Percentiles rank a stretch among this genome's conserved stretches.
Evolutionary conservation across 1,284 basidiomycete genomes (phyloP).

Genomic region (Serendipita sp.): DNA sequence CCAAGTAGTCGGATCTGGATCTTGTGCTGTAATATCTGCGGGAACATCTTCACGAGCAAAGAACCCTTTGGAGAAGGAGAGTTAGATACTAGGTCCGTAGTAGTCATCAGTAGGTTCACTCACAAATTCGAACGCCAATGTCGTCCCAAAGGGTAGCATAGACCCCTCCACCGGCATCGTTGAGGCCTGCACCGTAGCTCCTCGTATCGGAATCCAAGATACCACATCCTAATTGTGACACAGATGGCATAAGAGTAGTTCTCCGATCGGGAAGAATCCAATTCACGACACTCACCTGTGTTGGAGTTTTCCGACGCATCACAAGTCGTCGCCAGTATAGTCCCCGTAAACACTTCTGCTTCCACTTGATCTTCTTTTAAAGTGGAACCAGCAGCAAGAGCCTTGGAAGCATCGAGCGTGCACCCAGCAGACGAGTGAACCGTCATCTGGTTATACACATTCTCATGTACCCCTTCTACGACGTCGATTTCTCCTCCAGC

Average conservation of each 20-base stretch:
- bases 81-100: background rate
- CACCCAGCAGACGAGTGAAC: slow-evolving; percentile 53
- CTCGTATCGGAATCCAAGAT: slow-evolving; percentile 36
- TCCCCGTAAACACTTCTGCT: slow-evolving; percentile 19
- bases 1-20: slow-evolving; percentile 56
- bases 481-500: slow-evolving; percentile 36
- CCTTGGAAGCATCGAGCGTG: slow-evolving; percentile 26
- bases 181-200: slow-evolving; percentile 61
- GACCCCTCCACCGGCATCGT: slow-evolving; percentile 53
- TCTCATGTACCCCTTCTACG: slow-evolving; percentile 43
- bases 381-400: slow-evolving; percentile 18
- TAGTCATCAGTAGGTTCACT: background rate
- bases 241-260: background rate
- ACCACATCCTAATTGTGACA: slow-evolving; percentile 29
- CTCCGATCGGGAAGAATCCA: background rate
- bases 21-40: slow-evolving; percentile 40
- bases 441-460: slow-evolving; percentile 50
- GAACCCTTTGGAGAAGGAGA: slow-evolving; percentile 21
- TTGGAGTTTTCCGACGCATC: slow-evolving; percentile 35
- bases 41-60: slow-evolving; percentile 58
- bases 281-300: slow-evolving; percentile 28
- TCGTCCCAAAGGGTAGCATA: slow-evolving; percentile 59
- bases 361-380: background rate
- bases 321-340: slow-evolving; percentile 31
- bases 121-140: slow-evolving; percentile 60